Conservation (phyloP, 768 basidiomycete species). For the Mycena leptocephala region DNA sequence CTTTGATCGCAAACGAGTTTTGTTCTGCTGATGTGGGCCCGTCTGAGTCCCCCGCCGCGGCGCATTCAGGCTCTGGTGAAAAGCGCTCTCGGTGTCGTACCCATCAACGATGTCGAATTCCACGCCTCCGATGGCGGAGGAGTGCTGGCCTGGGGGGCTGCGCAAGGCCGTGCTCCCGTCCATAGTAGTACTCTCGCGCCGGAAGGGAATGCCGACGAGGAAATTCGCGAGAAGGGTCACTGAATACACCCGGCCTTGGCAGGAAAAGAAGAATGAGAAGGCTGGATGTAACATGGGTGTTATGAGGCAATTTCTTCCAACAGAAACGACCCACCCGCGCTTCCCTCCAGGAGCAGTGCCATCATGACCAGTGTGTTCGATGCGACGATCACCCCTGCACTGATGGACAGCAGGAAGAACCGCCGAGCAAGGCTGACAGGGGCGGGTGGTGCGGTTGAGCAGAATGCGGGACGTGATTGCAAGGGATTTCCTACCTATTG, state of each 20-base stretch:
- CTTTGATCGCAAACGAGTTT: too few species aligned
- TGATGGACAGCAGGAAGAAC: conserved; percentile 10
- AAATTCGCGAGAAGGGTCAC: conserved; percentile 16
- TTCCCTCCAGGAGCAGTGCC: neutral
- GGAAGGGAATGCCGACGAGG: conserved; percentile 19
- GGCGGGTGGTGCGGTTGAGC: neutral
- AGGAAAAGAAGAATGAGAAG: conserved; percentile 15
- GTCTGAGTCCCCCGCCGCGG: too few species aligned
- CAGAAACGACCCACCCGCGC: neutral
- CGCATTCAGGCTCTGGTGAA: neutral
- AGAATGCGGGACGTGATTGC: neutral
- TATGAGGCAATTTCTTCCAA: neutral
- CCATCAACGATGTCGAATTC: conserved; percentile 5
- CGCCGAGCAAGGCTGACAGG: neutral
- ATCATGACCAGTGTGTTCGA: conserved; percentile 11
- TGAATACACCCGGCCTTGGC: conserved; percentile 17
- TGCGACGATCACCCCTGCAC: conserved; percentile 18
- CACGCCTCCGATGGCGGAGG: neutral
- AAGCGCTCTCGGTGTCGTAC: neutral
- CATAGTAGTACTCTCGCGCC: neutral
- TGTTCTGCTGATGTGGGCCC: too few species aligned
- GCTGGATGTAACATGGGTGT: neutral
- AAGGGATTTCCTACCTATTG: neutral
- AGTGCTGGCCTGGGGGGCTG: neutral
- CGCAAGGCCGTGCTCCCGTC: neutral